Evolutionary conservation across 2,329 filamentous ascomycete genomes (phyloP), one percentile per base, ranked within the genome.

Genomic region (Penicillium psychrosexuale): DNA sequence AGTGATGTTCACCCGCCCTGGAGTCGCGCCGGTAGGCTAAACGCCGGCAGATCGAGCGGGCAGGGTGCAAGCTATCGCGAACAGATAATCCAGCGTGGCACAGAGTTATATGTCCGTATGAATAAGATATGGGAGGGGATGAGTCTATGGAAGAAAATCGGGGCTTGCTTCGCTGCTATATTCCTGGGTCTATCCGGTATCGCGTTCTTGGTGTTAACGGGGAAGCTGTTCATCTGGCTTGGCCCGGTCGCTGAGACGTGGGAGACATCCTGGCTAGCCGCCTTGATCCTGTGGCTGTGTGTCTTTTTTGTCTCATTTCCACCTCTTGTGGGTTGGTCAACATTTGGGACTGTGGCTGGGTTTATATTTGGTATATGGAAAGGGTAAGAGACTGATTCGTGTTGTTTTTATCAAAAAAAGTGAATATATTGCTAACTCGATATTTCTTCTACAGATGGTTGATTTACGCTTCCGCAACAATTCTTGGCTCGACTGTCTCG

Each of bases 251-350:
- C 92, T 22, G 80, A 86, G 70, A 82, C 83, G 61, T 97, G 91
- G 91, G 84, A 90, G 66, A 81, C 84, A 30, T 77, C 91, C 5
- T 82, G 79, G 0, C 85, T 82, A 49, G 93, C 91, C 40, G 89
- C 85, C 78, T 73, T 86, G 57, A 82, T 97, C 47, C 79, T 94
- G 37, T 96, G 91, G 84, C 71, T 82, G 31, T 77, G 90, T 64
- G 87, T 89, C 34, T 91, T 92, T 70, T 69, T 82, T 38, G 88
- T 91, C 15, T 90, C 87, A 2, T 95, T 96, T 72, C 92, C 92
- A 19, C 92, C 92, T 2, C 74, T 96, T 65, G 87, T 97, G 60
- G 92, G 92, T 13, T 96, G 96, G 78, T 90, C 87, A 58, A 90
- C 88, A 1, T 86, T 87, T 64, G 78, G 88, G 30, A 89, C 86